Percentiles rank a stretch among this genome's conserved stretches.
Conservation (phyloP, 2,329 filamentous ascomycete species). For the Aspergillus pseudoviridinutans region DNA sequence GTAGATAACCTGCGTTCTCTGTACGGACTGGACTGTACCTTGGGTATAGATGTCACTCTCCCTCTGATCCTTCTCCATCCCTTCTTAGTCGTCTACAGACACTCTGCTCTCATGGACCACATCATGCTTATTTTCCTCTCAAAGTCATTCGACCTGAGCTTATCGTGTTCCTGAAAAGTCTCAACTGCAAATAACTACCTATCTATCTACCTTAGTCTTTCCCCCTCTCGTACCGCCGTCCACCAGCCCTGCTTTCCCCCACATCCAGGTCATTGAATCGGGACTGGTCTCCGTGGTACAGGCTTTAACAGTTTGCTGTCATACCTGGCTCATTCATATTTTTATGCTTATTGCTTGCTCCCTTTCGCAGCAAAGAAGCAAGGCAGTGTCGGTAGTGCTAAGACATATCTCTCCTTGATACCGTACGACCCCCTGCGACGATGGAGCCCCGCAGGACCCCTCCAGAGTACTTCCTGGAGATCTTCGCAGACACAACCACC, state of each 20-base stretch:
- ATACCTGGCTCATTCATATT: constrained; percentile 15
- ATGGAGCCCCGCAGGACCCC: constrained; percentile 64
- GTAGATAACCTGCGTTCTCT: too few species aligned
- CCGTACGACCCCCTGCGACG: constrained; percentile 13
- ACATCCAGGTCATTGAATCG: constrained; percentile 7
- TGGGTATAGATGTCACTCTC: neutral
- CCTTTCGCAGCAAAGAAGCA: neutral
- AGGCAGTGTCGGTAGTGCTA: neutral
- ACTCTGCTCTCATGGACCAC: neutral
- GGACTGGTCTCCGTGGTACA: constrained; percentile 9
- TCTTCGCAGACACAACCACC: constrained; percentile 84
- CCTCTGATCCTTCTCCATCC: neutral
- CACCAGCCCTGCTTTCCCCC: constrained; percentile 2
- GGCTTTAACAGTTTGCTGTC: constrained; percentile 10
- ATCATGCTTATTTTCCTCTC: neutral
- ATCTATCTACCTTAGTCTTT: neutral
- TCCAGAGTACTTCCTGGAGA: constrained; percentile 88
- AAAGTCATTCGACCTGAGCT: neutral
- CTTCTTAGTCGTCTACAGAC: neutral
- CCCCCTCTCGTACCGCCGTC: constrained; percentile 1
- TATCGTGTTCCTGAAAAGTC: neutral
- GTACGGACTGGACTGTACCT: neutral
- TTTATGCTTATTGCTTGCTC: neutral
- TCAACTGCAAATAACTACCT: neutral
- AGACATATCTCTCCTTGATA: neutral